Base-by-base conservation (phyloP, 2,329 filamentous ascomycete genomes). In the Aureobasidium sp. region DNA sequence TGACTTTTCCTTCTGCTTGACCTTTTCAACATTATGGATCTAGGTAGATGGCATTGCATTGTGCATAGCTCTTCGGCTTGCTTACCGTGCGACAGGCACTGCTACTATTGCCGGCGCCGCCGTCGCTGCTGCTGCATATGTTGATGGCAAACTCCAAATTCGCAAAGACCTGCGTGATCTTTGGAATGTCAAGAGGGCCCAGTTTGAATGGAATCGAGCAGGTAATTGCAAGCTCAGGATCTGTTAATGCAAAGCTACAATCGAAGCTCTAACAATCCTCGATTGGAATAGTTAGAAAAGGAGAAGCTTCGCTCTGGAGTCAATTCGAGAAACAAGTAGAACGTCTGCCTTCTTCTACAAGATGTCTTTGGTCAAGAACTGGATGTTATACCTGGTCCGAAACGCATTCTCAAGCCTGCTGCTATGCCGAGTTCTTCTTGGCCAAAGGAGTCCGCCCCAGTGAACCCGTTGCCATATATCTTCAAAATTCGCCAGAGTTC, bases 121-220 rank as follows among this genome's bases (percentile, higher is more conserved):
- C 17, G 66, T 66, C n/a, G 70, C 70, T 24, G 75, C 77, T 13
- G 81, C 82, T 44, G 79, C 81, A 15, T 89, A 90, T 67, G 75
- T 89, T 48, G 83, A 92, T 69, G 89, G 84, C 60, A 90, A 88
- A 75, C 86, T 82, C 67, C 84, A 88, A 70, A 70, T 92, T 55
- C 71, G 74, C 46, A 84, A 88, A 68, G 89, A 92, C 71, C 65
- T 87, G 17, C 67, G 70, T 0, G 67, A 68, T 7, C 71, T 88
- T n/a, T 70, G 75, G 13, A 73, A 74, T 12, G 63, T 75, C n/a
- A 77, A 74, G 39, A 73, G 71, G 36, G 74, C 75, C 10, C 73
- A 76, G 57, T 78, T 79, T 55, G 72, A 77, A 12, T 78, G 80
- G 59, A 72, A 73, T 5, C 76, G 77, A 70, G 80, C 79, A 41